These are phyloP conservation scores for Irpex lacteus DNA, from an alignment of 1,284 basidiomycete species.

Conservation along the genomic window DNA sequence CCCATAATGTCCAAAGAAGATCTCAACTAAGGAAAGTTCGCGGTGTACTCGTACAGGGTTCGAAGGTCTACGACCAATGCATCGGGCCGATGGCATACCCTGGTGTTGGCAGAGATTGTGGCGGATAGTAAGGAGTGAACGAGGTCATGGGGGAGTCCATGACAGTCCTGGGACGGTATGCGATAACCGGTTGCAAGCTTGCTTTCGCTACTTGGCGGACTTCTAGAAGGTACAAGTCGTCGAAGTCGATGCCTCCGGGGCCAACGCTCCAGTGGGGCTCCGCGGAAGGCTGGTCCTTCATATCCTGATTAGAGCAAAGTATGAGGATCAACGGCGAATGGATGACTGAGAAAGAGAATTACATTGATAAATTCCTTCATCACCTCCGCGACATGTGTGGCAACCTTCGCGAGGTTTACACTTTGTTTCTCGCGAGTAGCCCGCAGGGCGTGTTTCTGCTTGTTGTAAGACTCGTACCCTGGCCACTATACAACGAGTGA, in stretches of 20 bases:
- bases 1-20: background rate
- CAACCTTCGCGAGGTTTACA: constrained; percentile 13
- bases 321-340: background rate
- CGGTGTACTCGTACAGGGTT: background rate
- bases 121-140: background rate
- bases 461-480: constrained; percentile 11
- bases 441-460: constrained; percentile 14
- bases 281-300: background rate
- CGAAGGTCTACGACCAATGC: background rate
- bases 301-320: constrained; percentile 5
- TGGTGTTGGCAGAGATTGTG: background rate
- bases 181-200: constrained; percentile 14
- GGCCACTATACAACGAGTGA: constrained; percentile 10
- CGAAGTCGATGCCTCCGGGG: constrained; percentile 6
- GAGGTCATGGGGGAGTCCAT: background rate
- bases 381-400: constrained; percentile 14
- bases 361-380: constrained; percentile 16
- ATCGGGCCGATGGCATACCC: background rate
- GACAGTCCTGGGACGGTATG: constrained; percentile 8
- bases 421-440: constrained; percentile 14
- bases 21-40: background rate
- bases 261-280: constrained; percentile 16
- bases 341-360: background rate
- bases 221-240: constrained; percentile 14
- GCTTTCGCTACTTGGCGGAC: constrained; percentile 15